Percentiles rank a stretch among this genome's conserved stretches.
Conservation (phyloP, 2,329 filamentous ascomycete genomes). For the Teratosphaeria gauchensis region DNA sequence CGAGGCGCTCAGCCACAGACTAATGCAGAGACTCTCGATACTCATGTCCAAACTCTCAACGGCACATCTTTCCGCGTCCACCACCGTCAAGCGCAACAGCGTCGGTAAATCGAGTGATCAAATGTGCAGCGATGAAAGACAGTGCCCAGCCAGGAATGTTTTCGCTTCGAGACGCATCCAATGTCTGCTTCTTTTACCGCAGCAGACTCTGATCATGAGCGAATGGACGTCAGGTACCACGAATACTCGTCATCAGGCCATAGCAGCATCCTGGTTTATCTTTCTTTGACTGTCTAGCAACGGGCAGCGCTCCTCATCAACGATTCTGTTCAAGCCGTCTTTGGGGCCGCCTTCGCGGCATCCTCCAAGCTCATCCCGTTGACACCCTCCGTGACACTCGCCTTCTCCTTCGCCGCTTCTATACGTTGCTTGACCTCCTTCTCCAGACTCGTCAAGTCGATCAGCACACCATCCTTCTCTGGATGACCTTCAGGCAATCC, state of each 20-base stretch:
- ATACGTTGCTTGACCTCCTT: constrained; percentile 51
- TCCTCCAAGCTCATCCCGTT: constrained; percentile 13
- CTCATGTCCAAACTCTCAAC: no score
- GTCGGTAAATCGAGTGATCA: no score
- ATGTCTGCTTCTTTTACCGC: not conserved
- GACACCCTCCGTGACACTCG: constrained; percentile 12
- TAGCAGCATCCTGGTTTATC: not conserved
- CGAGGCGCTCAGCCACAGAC: no score
- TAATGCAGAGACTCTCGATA: no score
- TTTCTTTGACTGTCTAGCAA: not conserved
- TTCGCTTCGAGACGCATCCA: no score
- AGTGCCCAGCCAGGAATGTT: no score
- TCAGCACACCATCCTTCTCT: constrained; percentile 77
- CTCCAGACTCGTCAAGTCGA: constrained; percentile 55
- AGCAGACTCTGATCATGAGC: not conserved
- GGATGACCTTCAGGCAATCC: constrained; percentile 72
- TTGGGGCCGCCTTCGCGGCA: not conserved
- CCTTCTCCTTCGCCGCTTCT: constrained; percentile 6
- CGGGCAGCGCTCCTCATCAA: not conserved
- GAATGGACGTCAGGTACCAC: not conserved
- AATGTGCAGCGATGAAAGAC: no score
- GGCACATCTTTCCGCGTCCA: no score
- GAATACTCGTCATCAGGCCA: no score
- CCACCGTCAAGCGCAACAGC: no score
- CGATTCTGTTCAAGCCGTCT: not conserved